Evolutionary conservation across 2,329 filamentous ascomycete genomes (phyloP).

Genomic region (Colletotrichum sp.): DNA sequence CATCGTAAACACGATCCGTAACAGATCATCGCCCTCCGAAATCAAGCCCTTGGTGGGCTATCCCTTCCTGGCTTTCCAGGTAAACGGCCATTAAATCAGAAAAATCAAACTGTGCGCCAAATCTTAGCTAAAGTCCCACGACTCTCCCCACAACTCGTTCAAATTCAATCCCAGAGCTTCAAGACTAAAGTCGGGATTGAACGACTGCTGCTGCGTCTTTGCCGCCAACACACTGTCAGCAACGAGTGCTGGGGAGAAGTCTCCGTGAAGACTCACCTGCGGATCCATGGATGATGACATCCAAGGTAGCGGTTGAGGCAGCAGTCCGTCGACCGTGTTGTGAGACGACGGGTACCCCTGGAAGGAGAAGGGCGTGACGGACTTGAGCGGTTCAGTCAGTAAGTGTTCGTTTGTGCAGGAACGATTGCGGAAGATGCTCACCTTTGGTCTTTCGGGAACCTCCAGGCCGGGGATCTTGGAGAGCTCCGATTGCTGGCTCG

Average conservation of each 20-base stretch:
- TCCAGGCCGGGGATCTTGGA: conserved; percentile 34
- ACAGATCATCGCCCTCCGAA: background rate
- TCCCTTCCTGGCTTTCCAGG: background rate
- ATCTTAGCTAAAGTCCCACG: conserved; percentile 44
- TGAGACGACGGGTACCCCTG: conserved; percentile 22
- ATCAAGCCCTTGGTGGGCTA: background rate
- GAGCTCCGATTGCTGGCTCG: conserved; percentile 32
- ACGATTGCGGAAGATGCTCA: conserved; percentile 26
- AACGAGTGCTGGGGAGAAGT: conserved; percentile 20
- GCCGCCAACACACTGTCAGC: conserved; percentile 22
- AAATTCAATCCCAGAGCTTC: conserved; percentile 59
- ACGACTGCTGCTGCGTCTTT: conserved; percentile 35
- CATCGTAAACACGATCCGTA: background rate
- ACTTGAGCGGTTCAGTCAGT: conserved; percentile 32
- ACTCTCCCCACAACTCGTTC: conserved; percentile 61
- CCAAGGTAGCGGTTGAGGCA: conserved; percentile 36
- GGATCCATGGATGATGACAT: conserved; percentile 30
- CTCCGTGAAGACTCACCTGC: conserved; percentile 23
- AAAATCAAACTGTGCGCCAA: background rate
- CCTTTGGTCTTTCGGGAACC: conserved; percentile 43
- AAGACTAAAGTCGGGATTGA: conserved; percentile 59
- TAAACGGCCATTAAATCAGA: background rate
- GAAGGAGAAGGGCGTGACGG: conserved; percentile 46
- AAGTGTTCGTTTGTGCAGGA: background rate
- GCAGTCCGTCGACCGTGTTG: conserved; percentile 21